Conservation (phyloP, 177 flowering plant genomes). For the Vitis hybrid region DNA sequence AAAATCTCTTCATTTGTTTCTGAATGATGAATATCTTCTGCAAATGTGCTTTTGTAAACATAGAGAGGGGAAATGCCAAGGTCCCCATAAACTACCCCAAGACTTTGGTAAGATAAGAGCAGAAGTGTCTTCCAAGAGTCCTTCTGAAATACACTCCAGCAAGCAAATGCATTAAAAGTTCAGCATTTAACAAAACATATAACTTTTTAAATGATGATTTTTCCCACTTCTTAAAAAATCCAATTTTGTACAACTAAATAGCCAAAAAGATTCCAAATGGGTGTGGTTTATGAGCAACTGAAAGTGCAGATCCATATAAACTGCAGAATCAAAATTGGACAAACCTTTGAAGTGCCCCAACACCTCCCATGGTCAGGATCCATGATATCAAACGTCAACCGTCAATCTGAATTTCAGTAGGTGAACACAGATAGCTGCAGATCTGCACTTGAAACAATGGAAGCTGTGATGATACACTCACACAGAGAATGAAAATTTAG, state of each 20-base stretch:
- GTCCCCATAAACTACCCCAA: slow-evolving; percentile 98
- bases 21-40: slow-evolving; percentile 89
- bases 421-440: slow-evolving; percentile 15
- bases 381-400: slow-evolving; percentile 32
- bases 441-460: slow-evolving; percentile 22
- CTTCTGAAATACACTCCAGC: slow-evolving; percentile 45
- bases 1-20: slow-evolving; percentile 89
- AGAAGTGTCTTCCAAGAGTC: slow-evolving; percentile 72
- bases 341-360: slow-evolving; percentile 60
- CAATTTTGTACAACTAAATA: neutral
- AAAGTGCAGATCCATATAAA: slow-evolving; percentile 9
- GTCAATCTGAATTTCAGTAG: slow-evolving; percentile 1
- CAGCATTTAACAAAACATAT: neutral
- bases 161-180: neutral
- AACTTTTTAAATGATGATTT: neutral
- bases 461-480: slow-evolving; percentile 3
- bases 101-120: slow-evolving; percentile 84
- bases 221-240: neutral
- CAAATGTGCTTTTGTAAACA: slow-evolving; percentile 89
- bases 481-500: neutral
- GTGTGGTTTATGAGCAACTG: neutral
- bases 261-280: neutral
- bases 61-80: slow-evolving; percentile 86
- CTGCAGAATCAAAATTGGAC: slow-evolving; percentile 15
- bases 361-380: slow-evolving; percentile 49